A percentile compares a stretch with the other conserved stretches of the same genome.
These are phyloP conservation scores for Corrigiola litoralis DNA, from an alignment of 179 eudicot genomes.

Conservation along the genomic window DNA sequence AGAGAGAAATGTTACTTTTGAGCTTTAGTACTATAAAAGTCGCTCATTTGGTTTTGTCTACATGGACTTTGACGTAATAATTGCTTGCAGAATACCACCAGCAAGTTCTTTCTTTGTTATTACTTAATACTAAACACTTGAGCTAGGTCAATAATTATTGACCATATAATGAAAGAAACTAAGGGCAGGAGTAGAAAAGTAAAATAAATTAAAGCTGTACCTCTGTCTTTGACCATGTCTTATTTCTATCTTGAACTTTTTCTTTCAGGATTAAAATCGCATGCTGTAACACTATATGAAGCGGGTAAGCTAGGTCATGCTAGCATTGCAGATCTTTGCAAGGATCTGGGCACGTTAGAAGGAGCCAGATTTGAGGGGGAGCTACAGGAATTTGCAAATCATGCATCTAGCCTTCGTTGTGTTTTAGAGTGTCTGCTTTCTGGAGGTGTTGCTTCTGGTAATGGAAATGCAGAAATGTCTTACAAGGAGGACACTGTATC, in stretches of 20 bases:
- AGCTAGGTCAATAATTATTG: not conserved
- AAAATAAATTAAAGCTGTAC: not conserved
- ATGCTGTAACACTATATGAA: constrained; percentile 98
- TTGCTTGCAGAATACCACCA: not conserved
- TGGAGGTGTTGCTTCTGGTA: constrained; percentile 65
- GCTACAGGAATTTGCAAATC: constrained; percentile 97
- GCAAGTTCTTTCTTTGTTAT: too few species aligned
- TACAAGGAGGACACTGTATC: constrained; percentile 28
- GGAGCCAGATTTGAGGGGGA: constrained; percentile 97
- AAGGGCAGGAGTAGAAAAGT: not conserved
- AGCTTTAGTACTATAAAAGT: not conserved
- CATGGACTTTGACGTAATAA: not conserved
- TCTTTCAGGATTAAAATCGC: constrained; percentile 83
- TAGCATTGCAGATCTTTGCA: constrained; percentile 92
- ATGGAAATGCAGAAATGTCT: constrained; percentile 18
- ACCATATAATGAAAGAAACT: not conserved
- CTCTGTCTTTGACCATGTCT: not conserved
- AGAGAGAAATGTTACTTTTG: not conserved
- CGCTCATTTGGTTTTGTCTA: not conserved
- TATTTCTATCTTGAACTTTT: not conserved
- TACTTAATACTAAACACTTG: too few species aligned
- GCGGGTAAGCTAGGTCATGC: constrained; percentile 95
- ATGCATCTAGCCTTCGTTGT: constrained; percentile 93
- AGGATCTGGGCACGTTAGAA: constrained; percentile 83
- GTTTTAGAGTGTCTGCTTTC: constrained; percentile 85